Conservation (phyloP, 2,329 filamentous ascomycete genomes). For the Penicillium sp. region DNA sequence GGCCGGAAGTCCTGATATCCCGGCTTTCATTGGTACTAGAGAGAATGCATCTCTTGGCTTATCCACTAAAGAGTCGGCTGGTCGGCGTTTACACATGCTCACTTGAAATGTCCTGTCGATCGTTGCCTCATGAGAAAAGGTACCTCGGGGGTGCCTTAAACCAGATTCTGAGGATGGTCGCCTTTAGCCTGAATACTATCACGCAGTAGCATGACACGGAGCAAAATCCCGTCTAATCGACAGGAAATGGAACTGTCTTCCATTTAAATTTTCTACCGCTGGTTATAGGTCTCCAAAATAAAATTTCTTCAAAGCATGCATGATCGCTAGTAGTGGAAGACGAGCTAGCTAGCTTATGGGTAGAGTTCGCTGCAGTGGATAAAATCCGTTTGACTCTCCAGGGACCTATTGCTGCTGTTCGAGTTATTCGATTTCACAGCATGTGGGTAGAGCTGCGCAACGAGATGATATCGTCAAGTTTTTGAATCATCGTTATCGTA, state of each 20-base stretch:
- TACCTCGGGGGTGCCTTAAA: not conserved
- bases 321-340: not conserved
- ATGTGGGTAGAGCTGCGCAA: too few relatives aligned
- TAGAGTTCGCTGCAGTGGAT: not conserved
- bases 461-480: too few relatives aligned
- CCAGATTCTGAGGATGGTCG: not conserved
- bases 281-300: not conserved
- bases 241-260: not conserved
- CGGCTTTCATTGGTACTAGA: not conserved
- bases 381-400: not conserved
- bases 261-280: not conserved
- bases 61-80: not conserved
- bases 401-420: not conserved
- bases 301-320: not conserved
- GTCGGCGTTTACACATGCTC: not conserved
- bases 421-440: not conserved
- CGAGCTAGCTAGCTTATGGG: not conserved
- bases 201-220: not conserved
- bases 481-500: too few relatives aligned
- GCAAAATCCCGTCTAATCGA: not conserved
- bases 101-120: constrained; percentile 3
- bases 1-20: not conserved
- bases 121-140: constrained; percentile 2
- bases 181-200: not conserved
- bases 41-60: not conserved